A percentile compares a stretch with the other conserved stretches of the same genome.
Evolutionary conservation across 345 rosid genomes (phyloP).

Genomic region (Dipteronia sinensis): DNA sequence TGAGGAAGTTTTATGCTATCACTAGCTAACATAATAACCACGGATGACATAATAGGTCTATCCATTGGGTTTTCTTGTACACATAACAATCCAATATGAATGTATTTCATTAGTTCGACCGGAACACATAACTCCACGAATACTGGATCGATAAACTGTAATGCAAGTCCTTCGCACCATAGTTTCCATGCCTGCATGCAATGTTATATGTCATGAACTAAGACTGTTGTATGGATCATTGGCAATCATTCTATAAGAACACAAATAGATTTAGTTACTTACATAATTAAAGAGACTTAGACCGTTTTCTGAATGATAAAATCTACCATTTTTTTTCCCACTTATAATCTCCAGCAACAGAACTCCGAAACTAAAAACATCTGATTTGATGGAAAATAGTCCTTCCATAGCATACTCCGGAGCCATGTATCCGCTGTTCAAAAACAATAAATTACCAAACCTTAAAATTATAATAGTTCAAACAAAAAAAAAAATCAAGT

Average conservation of each 20-base stretch:
- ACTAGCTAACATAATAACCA: slow-evolving; percentile 29
- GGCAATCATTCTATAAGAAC: neutral
- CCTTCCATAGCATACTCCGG: slow-evolving; percentile 43
- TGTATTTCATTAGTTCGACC: slow-evolving; percentile 7
- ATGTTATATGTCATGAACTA: neutral
- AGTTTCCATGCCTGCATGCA: slow-evolving; percentile 33
- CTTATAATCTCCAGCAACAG: slow-evolving; percentile 43
- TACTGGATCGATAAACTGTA: slow-evolving; percentile 14
- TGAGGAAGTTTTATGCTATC: slow-evolving; percentile 19
- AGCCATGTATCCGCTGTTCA: slow-evolving; percentile 40
- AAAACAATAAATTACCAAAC: neutral
- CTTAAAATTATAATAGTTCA: too few species aligned
- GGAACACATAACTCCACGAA: slow-evolving; percentile 5
- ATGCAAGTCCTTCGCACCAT: slow-evolving; percentile 17
- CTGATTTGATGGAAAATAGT: slow-evolving; percentile 36
- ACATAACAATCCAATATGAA: slow-evolving; percentile 22
- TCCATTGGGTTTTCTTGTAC: slow-evolving; percentile 25
- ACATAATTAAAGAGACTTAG: slow-evolving; percentile 36
- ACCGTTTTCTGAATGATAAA: slow-evolving; percentile 27
- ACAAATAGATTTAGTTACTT: slow-evolving; percentile 11
- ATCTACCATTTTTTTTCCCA: slow-evolving; percentile 35
- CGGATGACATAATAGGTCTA: slow-evolving; percentile 19
- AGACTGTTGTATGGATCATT: neutral
- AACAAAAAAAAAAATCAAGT: too few species aligned
- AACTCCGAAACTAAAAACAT: slow-evolving; percentile 55